Evolutionary conservation across 768 basidiomycete genomes (phyloP).

Genomic region (Psilocybe cubensis): DNA sequence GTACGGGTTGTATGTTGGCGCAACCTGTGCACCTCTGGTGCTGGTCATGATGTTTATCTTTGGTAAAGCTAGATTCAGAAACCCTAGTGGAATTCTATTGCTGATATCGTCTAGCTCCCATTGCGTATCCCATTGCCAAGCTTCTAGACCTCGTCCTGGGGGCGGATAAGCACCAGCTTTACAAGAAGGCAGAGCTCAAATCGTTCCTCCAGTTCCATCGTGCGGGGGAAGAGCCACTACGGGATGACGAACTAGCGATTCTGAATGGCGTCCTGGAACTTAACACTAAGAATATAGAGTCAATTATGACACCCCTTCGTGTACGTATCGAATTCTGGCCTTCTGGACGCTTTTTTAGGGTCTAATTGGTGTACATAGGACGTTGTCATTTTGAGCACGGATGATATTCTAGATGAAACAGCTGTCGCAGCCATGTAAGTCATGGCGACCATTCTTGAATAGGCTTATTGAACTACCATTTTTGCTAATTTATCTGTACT

Average conservation of each 20-base stretch:
- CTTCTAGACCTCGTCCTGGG: constrained; percentile 86
- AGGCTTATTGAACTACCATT: neutral
- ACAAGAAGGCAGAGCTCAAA: constrained; percentile 82
- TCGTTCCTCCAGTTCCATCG: constrained; percentile 82
- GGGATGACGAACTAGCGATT: constrained; percentile 82
- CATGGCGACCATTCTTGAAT: neutral
- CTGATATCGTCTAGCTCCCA: constrained; percentile 51
- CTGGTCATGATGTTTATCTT: constrained; percentile 71
- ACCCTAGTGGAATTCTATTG: constrained; percentile 20
- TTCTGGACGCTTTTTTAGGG: neutral
- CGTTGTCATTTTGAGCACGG: constrained; percentile 76
- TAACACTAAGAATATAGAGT: constrained; percentile 71
- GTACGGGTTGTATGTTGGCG: constrained; percentile 82
- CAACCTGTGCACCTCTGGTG: constrained; percentile 76
- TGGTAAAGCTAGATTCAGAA: constrained; percentile 42
- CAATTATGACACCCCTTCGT: constrained; percentile 83
- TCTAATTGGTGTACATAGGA: constrained; percentile 49
- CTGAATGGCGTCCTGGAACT: constrained; percentile 80
- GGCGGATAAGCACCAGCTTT: constrained; percentile 66
- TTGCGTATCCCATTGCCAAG: constrained; percentile 82
- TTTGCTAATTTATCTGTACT: neutral
- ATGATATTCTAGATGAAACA: constrained; percentile 78
- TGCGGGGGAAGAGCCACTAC: constrained; percentile 73
- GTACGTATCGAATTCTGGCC: constrained; percentile 38
- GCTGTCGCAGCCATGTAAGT: constrained; percentile 74